phyloP scores from a whole-genome alignment of 345 rosid species.

The Salix koriyanagi region DNA sequence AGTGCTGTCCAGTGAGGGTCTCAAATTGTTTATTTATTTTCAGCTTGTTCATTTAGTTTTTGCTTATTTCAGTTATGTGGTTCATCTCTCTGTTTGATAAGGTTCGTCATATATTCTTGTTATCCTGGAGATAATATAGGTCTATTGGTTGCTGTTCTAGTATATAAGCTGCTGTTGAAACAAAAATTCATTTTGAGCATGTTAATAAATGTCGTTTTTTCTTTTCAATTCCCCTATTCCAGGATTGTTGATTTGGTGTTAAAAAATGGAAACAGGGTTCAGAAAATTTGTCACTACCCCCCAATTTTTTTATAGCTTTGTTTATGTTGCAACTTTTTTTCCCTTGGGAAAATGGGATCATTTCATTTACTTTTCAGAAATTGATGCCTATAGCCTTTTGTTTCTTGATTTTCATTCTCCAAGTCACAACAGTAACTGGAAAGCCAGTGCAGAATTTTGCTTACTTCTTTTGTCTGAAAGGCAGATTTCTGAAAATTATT shows the following conservation, averaged over 20 bases:
- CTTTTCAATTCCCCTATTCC: not conserved
- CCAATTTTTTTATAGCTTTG: not conserved
- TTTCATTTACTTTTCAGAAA: not conserved
- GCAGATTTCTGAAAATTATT: not conserved
- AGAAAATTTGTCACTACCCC: not conserved
- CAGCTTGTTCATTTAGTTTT: not conserved
- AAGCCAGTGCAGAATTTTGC: not conserved
- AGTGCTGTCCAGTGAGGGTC: constrained; percentile 13
- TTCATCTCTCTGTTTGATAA: constrained; percentile 3
- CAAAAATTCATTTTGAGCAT: not conserved
- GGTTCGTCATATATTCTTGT: not conserved
- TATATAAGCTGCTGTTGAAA: not conserved
- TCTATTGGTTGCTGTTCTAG: not conserved
- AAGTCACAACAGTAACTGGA: not conserved
- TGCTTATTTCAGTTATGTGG: constrained; percentile 2
- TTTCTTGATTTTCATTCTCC: not conserved
- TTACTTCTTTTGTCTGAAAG: not conserved
- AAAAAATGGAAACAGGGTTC: not conserved
- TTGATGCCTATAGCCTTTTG: not conserved
- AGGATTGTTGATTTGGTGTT: not conserved
- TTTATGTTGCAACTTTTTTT: not conserved
- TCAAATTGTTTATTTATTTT: constrained; percentile 3
- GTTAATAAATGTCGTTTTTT: not conserved
- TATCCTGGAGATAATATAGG: not conserved
- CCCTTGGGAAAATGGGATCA: not conserved